Evolutionary conservation across 495 filamentous ascomycete species (phyloP).

Genomic region (Letharia lupina): DNA sequence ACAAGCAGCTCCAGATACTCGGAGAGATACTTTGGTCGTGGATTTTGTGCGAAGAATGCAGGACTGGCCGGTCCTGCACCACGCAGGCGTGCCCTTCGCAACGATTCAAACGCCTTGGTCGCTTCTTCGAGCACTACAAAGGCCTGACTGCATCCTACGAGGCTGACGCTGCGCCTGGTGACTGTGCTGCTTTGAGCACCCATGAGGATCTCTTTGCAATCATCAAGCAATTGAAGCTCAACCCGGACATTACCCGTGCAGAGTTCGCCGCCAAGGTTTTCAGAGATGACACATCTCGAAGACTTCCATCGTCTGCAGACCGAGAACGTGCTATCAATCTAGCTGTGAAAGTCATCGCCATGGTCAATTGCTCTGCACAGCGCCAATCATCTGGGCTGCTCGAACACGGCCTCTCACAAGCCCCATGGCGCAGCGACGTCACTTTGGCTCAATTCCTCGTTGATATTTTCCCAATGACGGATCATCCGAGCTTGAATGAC

Average conservation of each 20-base stretch:
- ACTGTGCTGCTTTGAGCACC: slow-evolving; percentile 20
- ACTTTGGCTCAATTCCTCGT: slow-evolving; percentile 25
- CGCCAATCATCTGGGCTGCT: slow-evolving; percentile 22
- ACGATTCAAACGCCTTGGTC: slow-evolving; percentile 21
- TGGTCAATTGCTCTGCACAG: slow-evolving; percentile 28
- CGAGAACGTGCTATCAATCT: slow-evolving; percentile 28
- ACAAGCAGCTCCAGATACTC: slow-evolving; percentile 2
- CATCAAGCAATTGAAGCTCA: slow-evolving; percentile 20
- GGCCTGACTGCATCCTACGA: slow-evolving; percentile 27
- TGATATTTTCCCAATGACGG: slow-evolving; percentile 26
- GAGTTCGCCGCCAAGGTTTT: background rate
- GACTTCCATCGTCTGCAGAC: slow-evolving; percentile 15
- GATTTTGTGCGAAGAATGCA: slow-evolving; percentile 25
- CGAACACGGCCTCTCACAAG: slow-evolving; percentile 23
- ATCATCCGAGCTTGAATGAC: slow-evolving; percentile 28
- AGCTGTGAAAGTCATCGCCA: slow-evolving; percentile 31
- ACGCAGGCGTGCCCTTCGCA: slow-evolving; percentile 21
- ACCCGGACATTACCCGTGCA: slow-evolving; percentile 13
- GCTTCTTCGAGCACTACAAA: slow-evolving; percentile 32
- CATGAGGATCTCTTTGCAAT: slow-evolving; percentile 30
- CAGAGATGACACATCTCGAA: slow-evolving; percentile 3
- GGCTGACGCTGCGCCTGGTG: slow-evolving; percentile 13
- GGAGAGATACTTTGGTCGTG: slow-evolving; percentile 28
- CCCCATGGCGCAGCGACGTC: slow-evolving; percentile 24
- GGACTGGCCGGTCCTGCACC: slow-evolving; percentile 15